Conservation (phyloP, 2,329 filamentous ascomycete genomes). For the Botrytis hyacinthi region DNA sequence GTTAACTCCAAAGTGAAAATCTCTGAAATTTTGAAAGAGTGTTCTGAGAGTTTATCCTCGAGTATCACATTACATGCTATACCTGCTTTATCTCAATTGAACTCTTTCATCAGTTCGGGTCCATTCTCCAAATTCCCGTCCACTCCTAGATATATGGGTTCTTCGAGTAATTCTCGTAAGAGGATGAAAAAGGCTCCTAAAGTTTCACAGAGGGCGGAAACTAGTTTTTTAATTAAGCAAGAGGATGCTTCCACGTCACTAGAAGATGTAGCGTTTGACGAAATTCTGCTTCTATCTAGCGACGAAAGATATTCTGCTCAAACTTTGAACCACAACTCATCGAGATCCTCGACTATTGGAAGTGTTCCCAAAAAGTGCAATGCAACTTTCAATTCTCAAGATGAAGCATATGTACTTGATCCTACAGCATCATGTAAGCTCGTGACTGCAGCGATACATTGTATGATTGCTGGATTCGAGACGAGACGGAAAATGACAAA, state of each 20-base stretch:
- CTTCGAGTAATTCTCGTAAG: background rate
- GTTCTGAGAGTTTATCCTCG: background rate
- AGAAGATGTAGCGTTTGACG: background rate
- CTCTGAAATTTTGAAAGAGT: background rate
- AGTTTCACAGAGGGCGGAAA: no score
- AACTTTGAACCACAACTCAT: background rate
- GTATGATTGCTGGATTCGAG: slow-evolving; percentile 23
- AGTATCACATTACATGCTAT: background rate
- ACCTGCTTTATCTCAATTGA: slow-evolving; percentile 4
- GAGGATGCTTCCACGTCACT: background rate
- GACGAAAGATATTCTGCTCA: background rate
- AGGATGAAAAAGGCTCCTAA: background rate
- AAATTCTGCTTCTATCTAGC: background rate
- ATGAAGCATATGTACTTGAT: background rate
- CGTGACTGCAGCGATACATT: slow-evolving; percentile 21
- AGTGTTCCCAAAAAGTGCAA: background rate
- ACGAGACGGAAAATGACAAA: background rate
- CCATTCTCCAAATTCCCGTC: background rate
- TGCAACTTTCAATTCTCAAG: background rate
- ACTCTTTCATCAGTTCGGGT: background rate
- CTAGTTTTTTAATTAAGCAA: background rate
- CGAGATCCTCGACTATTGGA: background rate
- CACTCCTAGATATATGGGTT: background rate
- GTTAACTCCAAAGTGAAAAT: background rate
- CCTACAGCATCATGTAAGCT: slow-evolving; percentile 20